Base-by-base conservation (phyloP, 768 basidiomycete species). In the Boletus coccyginus region DNA sequence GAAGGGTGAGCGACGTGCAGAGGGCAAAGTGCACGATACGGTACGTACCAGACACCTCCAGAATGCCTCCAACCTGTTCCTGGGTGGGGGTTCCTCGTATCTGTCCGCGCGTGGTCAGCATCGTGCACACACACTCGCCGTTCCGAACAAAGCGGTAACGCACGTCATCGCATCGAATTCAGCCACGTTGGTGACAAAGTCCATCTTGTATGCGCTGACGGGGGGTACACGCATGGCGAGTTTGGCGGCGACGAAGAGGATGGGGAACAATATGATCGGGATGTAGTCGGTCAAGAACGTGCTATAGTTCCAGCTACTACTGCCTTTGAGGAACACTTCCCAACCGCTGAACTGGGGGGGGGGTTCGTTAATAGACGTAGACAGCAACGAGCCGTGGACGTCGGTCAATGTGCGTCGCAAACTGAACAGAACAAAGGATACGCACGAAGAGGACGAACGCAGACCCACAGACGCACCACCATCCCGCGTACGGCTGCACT, bases 231-330 rank as follows among this genome's bases (percentile, higher is more conserved):
- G 59, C 59, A 50, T 68, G 42, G 50, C 1, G n/a, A 62, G 5
- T 42, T 57, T 72, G 38, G 62, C 60, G 35, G 56, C 67, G 16
- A 76, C 3, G 66, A 76, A 83, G 12, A 83, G 59, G 43, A 79
- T 35, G 13, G 80, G 79, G 75, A 83, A 80, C 49, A 79, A 62
- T 42, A 63, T 63, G 52, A 78, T 60, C 12, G 77, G 74, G 29
- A 78, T 46, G 53, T 78, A 78, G 62, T 73, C 70, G 7, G 77
- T 77, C 19, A 78, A 68, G 54, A 78, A 78, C 1, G 66, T 71
- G 24, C 67, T 72, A 5, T 68, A 61, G 36, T 57, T 58, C 77
- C 77, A 78, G 43, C 65, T 59, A 17, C 21, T 21, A 21, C 21
- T 21, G 21, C 65, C 71, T 29, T 55, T 62, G n/a, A 78, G 60